phyloP scores from a whole-genome alignment of 1,284 basidiomycete species.

The Ganoderma sinense region DNA sequence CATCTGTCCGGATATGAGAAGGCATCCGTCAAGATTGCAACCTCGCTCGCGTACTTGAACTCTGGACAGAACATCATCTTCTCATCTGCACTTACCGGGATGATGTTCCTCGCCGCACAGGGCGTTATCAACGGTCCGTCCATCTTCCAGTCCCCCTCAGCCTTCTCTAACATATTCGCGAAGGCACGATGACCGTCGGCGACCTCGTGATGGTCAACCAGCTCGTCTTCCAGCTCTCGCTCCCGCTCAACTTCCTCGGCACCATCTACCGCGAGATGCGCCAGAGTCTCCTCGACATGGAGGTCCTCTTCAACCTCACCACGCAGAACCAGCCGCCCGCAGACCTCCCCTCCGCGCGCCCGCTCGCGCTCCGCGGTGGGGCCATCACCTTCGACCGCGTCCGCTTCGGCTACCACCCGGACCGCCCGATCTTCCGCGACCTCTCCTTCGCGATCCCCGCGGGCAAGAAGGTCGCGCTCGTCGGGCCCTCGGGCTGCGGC shows the following conservation, averaged over 20 bases:
- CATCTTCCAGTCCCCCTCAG: too few species aligned
- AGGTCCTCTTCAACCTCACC: conserved; percentile 92
- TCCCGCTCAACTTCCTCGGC: conserved; percentile 97
- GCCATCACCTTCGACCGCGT: conserved; percentile 95
- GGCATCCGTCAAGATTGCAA: conserved; percentile 94
- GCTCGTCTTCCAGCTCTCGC: conserved; percentile 96
- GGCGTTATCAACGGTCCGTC: conserved; percentile 86
- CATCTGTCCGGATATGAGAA: conserved; percentile 91
- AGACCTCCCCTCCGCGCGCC: conserved; percentile 75
- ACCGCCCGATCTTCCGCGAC: conserved; percentile 89
- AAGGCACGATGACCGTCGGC: conserved; percentile 97
- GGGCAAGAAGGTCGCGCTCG: conserved; percentile 95
- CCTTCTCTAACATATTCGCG: neutral
- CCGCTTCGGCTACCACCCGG: conserved; percentile 89
- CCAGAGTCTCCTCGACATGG: conserved; percentile 97
- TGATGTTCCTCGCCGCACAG: conserved; percentile 97
- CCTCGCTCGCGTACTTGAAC: conserved; percentile 92
- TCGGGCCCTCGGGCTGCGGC: conserved; percentile 97
- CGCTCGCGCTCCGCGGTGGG: conserved; percentile 80
- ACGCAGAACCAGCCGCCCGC: conserved; percentile 80
- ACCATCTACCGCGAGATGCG: conserved; percentile 97
- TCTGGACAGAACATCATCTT: conserved; percentile 98
- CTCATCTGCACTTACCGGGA: conserved; percentile 89
- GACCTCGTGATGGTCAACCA: conserved; percentile 99
- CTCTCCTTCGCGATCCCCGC: conserved; percentile 94